Evolutionary conservation across 139 green algal genomes (phyloP).

Genomic region (Chlamydomonas incerta): DNA sequence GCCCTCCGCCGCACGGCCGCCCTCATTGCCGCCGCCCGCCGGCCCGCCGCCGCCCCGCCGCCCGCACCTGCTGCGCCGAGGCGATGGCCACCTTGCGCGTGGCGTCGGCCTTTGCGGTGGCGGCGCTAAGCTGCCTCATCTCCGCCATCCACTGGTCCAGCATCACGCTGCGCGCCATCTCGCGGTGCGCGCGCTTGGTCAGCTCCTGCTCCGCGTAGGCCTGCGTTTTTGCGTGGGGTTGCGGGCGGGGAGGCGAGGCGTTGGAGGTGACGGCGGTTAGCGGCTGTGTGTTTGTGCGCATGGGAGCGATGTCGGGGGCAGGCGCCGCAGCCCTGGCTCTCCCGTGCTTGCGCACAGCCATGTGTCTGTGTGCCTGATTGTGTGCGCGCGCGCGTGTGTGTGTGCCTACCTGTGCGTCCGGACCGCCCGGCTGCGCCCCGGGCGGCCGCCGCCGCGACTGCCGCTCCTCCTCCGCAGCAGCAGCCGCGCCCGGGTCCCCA

Average conservation of each 20-base stretch:
- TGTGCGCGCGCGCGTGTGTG: too few species aligned
- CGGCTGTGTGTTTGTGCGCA: too few species aligned
- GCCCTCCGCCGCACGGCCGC: too few species aligned
- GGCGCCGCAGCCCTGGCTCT: too few species aligned
- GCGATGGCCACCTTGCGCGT: slow-evolving; percentile 17
- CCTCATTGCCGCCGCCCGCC: background rate
- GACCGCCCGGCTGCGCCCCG: background rate
- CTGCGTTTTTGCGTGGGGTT: too few species aligned
- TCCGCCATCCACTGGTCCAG: slow-evolving; percentile 37
- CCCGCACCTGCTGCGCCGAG: slow-evolving; percentile 28
- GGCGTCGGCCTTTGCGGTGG: background rate
- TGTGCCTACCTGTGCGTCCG: background rate
- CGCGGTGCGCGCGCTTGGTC: background rate
- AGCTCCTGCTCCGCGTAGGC: too few species aligned
- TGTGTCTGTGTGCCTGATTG: too few species aligned
- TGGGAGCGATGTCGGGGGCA: too few species aligned
- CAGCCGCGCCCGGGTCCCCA: background rate
- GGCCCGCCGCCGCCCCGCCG: background rate
- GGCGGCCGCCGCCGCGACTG: background rate
- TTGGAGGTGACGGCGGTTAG: too few species aligned
- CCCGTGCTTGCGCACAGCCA: too few species aligned
- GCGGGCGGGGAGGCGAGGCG: too few species aligned
- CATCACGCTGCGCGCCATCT: slow-evolving; percentile 2
- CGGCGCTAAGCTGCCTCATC: background rate
- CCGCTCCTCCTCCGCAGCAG: background rate